Conservation (phyloP, 345 rosid genomes). For the Cardiospermum halicacabum region DNA sequence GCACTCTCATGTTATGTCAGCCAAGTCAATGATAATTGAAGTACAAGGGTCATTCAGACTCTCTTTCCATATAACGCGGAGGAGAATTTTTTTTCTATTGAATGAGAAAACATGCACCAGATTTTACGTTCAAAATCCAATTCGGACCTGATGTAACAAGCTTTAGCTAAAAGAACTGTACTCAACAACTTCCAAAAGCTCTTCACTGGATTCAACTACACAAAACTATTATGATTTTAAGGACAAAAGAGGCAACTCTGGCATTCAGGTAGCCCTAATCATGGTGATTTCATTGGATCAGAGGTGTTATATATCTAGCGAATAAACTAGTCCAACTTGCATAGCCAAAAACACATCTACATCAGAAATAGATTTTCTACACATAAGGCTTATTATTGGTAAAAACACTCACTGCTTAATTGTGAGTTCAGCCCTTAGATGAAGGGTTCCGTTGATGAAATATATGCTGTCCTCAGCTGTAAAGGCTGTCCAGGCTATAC, state of each 20-base stretch:
- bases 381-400: neutral
- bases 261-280: neutral
- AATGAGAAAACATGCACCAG: too few species aligned
- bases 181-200: too few species aligned
- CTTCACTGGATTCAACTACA: too few species aligned
- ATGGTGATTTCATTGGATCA: neutral
- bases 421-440: constrained; percentile 82
- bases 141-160: too few species aligned
- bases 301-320: neutral
- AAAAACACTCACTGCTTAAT: constrained; percentile 33
- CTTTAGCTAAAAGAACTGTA: too few species aligned
- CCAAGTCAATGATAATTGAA: neutral
- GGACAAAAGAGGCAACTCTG: too few species aligned
- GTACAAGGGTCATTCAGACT: neutral
- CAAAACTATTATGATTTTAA: too few species aligned
- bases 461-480: constrained; percentile 49
- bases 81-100: neutral
- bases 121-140: too few species aligned
- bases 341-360: neutral
- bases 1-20: constrained; percentile 9
- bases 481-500: constrained; percentile 54
- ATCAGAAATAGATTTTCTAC: neutral
- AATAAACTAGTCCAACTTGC: neutral
- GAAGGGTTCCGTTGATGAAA: constrained; percentile 67
- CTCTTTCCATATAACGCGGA: constrained; percentile 22